These are phyloP conservation scores for Tuber brumale DNA, from an alignment of 495 filamentous ascomycete species.

Conservation along the genomic window DNA sequence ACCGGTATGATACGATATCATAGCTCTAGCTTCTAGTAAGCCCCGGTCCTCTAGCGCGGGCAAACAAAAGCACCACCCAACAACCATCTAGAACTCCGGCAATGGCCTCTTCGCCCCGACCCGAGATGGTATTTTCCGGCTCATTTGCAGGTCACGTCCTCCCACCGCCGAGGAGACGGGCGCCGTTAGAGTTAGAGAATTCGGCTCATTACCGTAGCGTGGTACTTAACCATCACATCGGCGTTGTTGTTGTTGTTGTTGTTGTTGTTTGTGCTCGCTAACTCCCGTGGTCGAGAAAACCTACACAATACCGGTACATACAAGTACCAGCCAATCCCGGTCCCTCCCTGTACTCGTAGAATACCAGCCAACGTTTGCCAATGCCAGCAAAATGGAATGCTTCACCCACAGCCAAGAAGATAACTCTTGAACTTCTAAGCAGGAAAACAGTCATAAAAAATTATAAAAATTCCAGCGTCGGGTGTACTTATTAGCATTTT, in stretches of 20 bases:
- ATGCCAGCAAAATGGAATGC: too few species aligned
- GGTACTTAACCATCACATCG: not conserved
- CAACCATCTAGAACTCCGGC: conserved; percentile 52
- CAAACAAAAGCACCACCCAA: conserved; percentile 58
- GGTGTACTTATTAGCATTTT: too few species aligned
- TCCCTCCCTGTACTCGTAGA: too few species aligned
- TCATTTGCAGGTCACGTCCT: not conserved
- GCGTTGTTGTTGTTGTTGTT: not conserved
- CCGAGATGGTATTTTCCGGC: conserved; percentile 10
- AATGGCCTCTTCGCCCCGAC: conserved; percentile 19
- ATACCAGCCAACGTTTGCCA: too few species aligned
- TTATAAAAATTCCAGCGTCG: too few species aligned
- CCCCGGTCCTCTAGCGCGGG: too few species aligned
- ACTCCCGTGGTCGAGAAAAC: too few species aligned
- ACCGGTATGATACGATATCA: conserved; percentile 47
- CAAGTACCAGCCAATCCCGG: too few species aligned
- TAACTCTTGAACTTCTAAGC: too few species aligned
- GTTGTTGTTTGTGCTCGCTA: not conserved
- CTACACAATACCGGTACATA: too few species aligned
- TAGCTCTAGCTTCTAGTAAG: conserved; percentile 65
- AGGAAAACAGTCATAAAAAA: too few species aligned
- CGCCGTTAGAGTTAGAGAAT: not conserved
- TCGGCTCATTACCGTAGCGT: not conserved
- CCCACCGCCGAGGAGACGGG: conserved; percentile 7
- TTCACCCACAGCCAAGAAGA: too few species aligned